Base-by-base conservation (phyloP, 208 protist genomes). In the Acanthamoeba triangularis region DNA sequence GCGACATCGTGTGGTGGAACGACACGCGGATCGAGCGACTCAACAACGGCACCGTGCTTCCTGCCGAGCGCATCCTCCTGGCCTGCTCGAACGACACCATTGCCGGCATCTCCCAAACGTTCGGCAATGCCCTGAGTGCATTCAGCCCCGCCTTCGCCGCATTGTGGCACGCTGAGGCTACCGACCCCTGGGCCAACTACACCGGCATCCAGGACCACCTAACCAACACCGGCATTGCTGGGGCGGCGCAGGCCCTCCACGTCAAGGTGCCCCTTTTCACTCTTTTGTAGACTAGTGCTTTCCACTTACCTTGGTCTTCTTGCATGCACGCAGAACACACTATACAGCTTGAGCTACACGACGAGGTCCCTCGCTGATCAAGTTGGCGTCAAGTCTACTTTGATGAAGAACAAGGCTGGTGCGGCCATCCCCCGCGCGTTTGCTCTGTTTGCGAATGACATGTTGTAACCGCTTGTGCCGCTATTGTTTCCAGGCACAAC, bases 1-100 rank as follows among this genome's bases (percentile, higher is more conserved):
- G 69, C n/a, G 69, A 78, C 30, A 78, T 78, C 33, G 69, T 44
- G 30, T 78, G 69, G 69, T 78, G 69, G 69, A 78, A 78, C 37
- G 69, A 78, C 69, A 78, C 69, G 37, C 11, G 33, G 2, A 78
- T 78, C 23, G 37, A 78, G 69, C 33, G 14, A 30, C 69, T 78
- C 30, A 78, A 78, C n/a, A 35, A 35, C 33, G n/a, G 33, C 37
- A 44, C 69, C 37, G 6, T 4, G n/a, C 30, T 78, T 3, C 69
- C 69, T 44, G 37, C n/a, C 23, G 69, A 78, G 69, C 69, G 69
- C 33, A 78, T 78, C n/a, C 69, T 35, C n/a, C 69, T 78, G 69
- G 69, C 33, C 30, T 14, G 37, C 69, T 10, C 69, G 13, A 78
- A 78, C 8, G 69, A 78, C 37, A 28, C 33, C 69, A 44, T 44